phyloP scores from a whole-genome alignment of 768 basidiomycete species.

The Rhodosporidiobolus sp. region DNA sequence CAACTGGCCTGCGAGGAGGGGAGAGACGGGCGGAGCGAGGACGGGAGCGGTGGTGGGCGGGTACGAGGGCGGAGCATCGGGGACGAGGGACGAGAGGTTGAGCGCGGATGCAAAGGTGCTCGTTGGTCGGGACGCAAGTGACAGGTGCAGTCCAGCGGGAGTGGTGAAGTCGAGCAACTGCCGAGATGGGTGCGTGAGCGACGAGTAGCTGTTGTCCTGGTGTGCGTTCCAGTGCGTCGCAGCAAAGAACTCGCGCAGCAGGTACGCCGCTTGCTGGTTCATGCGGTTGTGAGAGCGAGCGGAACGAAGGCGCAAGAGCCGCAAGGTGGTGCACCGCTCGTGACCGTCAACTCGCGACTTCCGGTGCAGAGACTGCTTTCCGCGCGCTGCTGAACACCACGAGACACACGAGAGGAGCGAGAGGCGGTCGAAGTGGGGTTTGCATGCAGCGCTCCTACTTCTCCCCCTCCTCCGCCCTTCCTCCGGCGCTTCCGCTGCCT shows the following conservation, averaged over 20 bases:
- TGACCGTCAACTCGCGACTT: no score
- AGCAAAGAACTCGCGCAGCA: slow-evolving; percentile 81
- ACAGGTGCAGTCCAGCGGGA: slow-evolving; percentile 73
- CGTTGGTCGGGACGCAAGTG: slow-evolving; percentile 83
- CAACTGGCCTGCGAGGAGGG: slow-evolving; percentile 84
- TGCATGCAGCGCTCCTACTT: no score
- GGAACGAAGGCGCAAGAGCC: background rate
- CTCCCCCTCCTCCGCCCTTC: no score
- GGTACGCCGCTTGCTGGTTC: slow-evolving; percentile 61
- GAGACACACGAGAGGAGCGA: no score
- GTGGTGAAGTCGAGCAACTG: slow-evolving; percentile 89
- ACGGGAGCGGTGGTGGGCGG: slow-evolving; percentile 29
- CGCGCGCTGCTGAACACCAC: no score
- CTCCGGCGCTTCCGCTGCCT: no score
- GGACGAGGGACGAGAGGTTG: slow-evolving; percentile 75
- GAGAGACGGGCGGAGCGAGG: slow-evolving; percentile 45
- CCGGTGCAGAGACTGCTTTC: no score
- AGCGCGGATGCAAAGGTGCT: slow-evolving; percentile 83
- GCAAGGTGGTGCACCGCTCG: background rate
- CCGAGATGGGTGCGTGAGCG: slow-evolving; percentile 80
- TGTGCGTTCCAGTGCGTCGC: slow-evolving; percentile 81
- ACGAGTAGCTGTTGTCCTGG: slow-evolving; percentile 88
- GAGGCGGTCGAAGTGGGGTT: no score
- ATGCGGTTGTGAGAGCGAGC: background rate
- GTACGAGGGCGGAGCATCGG: slow-evolving; percentile 6